Base-by-base conservation (phyloP, 331 rosid species). In the Arachis monticola region DNA sequence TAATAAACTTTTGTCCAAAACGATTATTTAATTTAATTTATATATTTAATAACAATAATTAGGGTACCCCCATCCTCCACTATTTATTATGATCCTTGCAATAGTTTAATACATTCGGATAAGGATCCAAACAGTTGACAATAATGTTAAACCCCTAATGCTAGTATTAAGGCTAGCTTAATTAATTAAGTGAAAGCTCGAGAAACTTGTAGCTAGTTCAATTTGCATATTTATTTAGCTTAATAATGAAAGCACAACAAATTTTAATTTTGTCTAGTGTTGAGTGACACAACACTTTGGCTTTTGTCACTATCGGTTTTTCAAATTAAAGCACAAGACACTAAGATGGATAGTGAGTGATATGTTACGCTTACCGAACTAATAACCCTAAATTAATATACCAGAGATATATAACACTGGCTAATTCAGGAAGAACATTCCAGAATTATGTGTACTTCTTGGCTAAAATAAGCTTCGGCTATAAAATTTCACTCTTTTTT, bases 91-190 rank as follows among this genome's bases (percentile, higher is more conserved):
- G 45, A 48, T 12, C 79, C 5, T 60, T 1, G 35, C 5, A 50
- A 5, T 72, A 66, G 47, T 81, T 40, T 56, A 68, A 30, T 47
- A 14, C 66, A 47, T n/a, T 51, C 22, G 61, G 80, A 62, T 74
- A 80, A 75, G 80, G 69, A 80, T 68, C 7, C 61, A 14, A 74
- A 11, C 55, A 73, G 14, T 10, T 78, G 52, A 44, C 56, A 12
- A 48, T 22, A 22, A 22, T 13, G 10, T 42, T 11, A 45, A 1
- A n/a, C 67, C 51, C 22, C 7, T 10, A 40, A 12, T 22, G 27
- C 27, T 22, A 35, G 40, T 35, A 35, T 35, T 35, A 35, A 35
- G 40, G 4, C 5, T 3, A 35, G 4, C 4, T 35, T 3, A 35
- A 35, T 35, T 3, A 47, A 60, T 59, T 22, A 35, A 5, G 22